Base-by-base conservation (phyloP, 1,139 yeast genomes). In the Scheffersomyces parashehatae region DNA sequence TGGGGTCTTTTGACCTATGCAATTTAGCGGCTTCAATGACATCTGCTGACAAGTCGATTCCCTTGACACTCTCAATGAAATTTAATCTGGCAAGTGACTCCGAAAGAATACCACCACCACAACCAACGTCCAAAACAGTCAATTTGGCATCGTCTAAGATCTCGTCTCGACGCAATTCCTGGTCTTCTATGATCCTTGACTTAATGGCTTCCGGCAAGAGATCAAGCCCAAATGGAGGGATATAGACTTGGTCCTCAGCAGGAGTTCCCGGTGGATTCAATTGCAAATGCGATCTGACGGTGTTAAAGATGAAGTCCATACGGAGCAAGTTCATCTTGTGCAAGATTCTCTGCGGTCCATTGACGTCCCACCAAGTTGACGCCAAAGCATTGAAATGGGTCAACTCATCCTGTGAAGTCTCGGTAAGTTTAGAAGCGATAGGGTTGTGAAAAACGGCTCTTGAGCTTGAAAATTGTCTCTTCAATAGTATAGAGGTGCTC, bases 21-120 rank as follows among this genome's bases (percentile, higher is more conserved):
- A 70, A 60, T 41, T 79, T 73, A 1, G 99, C 99, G 3, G 91
- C 96, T 44, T 77, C 78, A 12, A 93, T 60, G 7, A 91, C 97
- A 37, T 89, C 95, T 0, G 77, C 72, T 0, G 97, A 87, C 55
- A 93, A 75, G 64, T 93, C 99, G 39, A 93, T 81, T 2, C 96
- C 99, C 42, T 73, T 73, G 3, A 93, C 97, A 4, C 67, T 60
- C 8, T 73, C 65, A 6, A 89, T 81, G 49, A 75, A 79, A 8
- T 80, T 78, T 53, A 88, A 68, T 51, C 99, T 72, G 0, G 97
- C 97, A 61, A 93, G 66, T 1, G 95, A 83, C 60, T 93, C 99
- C 4, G 91, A 72, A 35, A 93, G 70, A 28, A 93, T 84, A 0
- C 99, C 99, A 6, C 99, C 99, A 16, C 99, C 99, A 60, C 99